Evolutionary conservation across 2,329 filamentous ascomycete species (phyloP).

Genomic region (Ophiosphaerella herpotricha): DNA sequence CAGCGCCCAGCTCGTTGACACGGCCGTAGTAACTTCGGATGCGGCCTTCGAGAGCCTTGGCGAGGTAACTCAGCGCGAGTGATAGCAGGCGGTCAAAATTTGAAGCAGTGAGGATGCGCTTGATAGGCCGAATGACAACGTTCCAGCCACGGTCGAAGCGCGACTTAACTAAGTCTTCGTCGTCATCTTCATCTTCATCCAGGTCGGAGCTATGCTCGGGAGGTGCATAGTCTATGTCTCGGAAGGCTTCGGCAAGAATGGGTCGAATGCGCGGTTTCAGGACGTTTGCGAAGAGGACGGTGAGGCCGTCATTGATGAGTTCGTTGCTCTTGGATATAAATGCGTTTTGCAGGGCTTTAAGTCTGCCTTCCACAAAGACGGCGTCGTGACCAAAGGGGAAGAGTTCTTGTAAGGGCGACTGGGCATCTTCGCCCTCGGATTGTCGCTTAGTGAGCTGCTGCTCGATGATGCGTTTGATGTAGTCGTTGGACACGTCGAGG

Average conservation of each 20-base stretch:
- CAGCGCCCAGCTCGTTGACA: slow-evolving; percentile 79
- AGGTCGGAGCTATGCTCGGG: slow-evolving; percentile 56
- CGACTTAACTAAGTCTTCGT: slow-evolving; percentile 68
- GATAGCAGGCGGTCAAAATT: slow-evolving; percentile 79
- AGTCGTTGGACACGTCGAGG: slow-evolving; percentile 88
- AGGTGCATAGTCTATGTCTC: slow-evolving; percentile 81
- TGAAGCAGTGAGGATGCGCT: slow-evolving; percentile 77
- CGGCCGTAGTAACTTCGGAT: slow-evolving; percentile 80
- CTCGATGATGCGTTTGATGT: slow-evolving; percentile 82
- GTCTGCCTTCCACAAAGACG: slow-evolving; percentile 67
- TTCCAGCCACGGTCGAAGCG: slow-evolving; percentile 88
- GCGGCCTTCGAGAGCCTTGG: slow-evolving; percentile 82
- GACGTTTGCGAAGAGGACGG: slow-evolving; percentile 85
- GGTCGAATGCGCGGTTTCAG: slow-evolving; percentile 83
- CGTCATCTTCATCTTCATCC: slow-evolving; percentile 53
- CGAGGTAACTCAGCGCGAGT: slow-evolving; percentile 73
- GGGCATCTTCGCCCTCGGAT: slow-evolving; percentile 47
- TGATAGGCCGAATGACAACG: slow-evolving; percentile 80
- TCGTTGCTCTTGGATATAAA: slow-evolving; percentile 82
- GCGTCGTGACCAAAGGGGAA: slow-evolving; percentile 84
- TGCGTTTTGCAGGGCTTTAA: slow-evolving; percentile 70
- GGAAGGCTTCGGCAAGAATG: slow-evolving; percentile 85
- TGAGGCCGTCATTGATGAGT: slow-evolving; percentile 80
- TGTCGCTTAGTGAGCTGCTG: slow-evolving; percentile 59
- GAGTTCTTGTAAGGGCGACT: slow-evolving; percentile 57